phyloP scores from a whole-genome alignment of 2,329 filamentous ascomycete species.

The Akanthomyces uredinophilus region DNA sequence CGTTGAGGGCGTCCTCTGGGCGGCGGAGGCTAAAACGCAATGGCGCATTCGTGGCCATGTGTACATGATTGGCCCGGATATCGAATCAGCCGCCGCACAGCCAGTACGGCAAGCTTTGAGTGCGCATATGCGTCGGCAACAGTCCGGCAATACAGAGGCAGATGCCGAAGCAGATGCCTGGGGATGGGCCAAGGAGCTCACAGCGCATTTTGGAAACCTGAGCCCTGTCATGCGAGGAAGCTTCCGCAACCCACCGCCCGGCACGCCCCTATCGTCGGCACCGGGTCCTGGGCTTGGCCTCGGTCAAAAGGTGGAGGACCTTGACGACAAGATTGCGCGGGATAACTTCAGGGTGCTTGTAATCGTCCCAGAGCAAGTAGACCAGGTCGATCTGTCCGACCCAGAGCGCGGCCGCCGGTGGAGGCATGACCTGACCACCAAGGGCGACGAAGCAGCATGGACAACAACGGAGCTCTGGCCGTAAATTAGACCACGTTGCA shows the following conservation, averaged over 20 bases:
- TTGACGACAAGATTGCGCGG: slow-evolving; percentile 66
- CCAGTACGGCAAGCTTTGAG: slow-evolving; percentile 57
- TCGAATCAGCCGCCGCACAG: slow-evolving; percentile 38
- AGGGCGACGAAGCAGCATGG: slow-evolving; percentile 51
- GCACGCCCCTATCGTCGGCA: slow-evolving; percentile 51
- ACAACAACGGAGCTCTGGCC: slow-evolving; percentile 66
- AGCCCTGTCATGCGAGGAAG: slow-evolving; percentile 73
- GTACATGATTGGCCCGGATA: slow-evolving; percentile 68
- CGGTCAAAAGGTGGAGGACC: slow-evolving; percentile 62
- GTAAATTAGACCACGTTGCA: slow-evolving; percentile 25
- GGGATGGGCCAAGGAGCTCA: slow-evolving; percentile 76
- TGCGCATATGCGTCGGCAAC: slow-evolving; percentile 52
- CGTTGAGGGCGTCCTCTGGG: slow-evolving; percentile 85
- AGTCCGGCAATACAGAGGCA: slow-evolving; percentile 7
- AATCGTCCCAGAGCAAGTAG: slow-evolving; percentile 72
- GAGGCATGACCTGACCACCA: slow-evolving; percentile 56
- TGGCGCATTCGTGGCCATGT: slow-evolving; percentile 79
- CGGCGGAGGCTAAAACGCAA: slow-evolving; percentile 63
- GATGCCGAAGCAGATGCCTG: slow-evolving; percentile 40
- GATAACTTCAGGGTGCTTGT: slow-evolving; percentile 79
- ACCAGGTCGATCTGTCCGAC: slow-evolving; percentile 66
- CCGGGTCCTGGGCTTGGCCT: slow-evolving; percentile 38
- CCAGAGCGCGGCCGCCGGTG: slow-evolving; percentile 59
- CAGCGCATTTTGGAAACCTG: slow-evolving; percentile 85
- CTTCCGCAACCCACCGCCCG: slow-evolving; percentile 69